Percentiles rank a stretch among this genome's conserved stretches.
These are phyloP conservation scores for Cyclospora cayetanensis DNA, from an alignment of 169 alveolate genomes.

Conservation along the genomic window DNA sequence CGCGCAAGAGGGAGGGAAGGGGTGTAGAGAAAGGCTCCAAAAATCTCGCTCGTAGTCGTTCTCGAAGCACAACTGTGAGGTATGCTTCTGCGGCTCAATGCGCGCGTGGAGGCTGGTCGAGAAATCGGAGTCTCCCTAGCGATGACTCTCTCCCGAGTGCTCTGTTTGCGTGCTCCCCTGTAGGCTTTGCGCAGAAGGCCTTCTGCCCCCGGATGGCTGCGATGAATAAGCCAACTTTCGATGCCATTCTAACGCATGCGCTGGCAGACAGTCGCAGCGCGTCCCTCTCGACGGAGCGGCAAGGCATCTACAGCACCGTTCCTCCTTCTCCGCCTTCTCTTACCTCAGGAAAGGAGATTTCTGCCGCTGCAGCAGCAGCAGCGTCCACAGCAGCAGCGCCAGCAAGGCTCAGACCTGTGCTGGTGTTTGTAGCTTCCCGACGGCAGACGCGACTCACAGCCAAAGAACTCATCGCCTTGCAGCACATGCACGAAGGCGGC, in stretches of 20 bases:
- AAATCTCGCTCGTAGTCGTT: too few relatives aligned
- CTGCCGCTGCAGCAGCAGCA: not conserved
- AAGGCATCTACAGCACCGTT: constrained; percentile 6
- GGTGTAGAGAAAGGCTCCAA: too few relatives aligned
- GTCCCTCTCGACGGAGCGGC: not conserved
- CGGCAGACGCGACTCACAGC: constrained; percentile 99
- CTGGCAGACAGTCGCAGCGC: constrained; percentile 15
- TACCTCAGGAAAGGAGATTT: not conserved
- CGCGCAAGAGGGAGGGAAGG: too few relatives aligned
- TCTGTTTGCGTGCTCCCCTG: not conserved
- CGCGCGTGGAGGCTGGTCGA: not conserved
- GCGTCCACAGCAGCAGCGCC: constrained; percentile 30
- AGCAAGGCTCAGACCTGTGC: constrained; percentile 83
- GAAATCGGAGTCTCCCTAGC: not conserved
- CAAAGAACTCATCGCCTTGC: constrained; percentile 85
- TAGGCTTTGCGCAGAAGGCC: constrained; percentile 91
- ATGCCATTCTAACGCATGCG: constrained; percentile 92
- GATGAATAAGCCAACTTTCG: constrained; percentile 96
- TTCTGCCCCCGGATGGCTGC: constrained; percentile 98
- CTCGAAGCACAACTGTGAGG: not conserved
- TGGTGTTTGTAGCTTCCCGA: constrained; percentile 97
- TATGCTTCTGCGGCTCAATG: not conserved
- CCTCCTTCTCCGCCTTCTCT: constrained; percentile 3
- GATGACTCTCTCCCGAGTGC: not conserved
- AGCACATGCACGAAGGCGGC: constrained; percentile 13